phyloP scores from a whole-genome alignment of 192 early-diverging fungal species.

The Linnemannia hyalina region DNA sequence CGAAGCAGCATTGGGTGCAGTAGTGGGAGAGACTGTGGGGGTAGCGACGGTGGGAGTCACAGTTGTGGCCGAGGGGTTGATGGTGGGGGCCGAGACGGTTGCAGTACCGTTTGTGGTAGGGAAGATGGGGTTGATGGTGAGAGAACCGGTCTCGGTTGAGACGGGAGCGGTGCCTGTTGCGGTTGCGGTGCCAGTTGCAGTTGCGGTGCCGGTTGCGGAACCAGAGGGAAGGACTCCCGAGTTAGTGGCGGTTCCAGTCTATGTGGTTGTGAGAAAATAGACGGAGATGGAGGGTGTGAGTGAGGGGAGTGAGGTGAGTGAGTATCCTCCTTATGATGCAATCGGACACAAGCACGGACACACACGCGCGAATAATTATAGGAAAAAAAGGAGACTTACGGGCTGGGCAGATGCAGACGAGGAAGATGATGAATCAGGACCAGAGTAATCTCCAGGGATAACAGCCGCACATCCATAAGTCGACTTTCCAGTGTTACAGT shows the following conservation, averaged over 20 bases:
- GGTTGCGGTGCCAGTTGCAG: neutral
- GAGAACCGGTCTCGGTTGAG: neutral
- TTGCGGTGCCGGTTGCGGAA: neutral
- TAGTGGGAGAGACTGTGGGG: neutral
- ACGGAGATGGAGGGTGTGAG: neutral
- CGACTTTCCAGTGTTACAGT: slow-evolving; percentile 61
- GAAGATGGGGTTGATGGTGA: neutral
- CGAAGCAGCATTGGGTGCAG: slow-evolving; percentile 7
- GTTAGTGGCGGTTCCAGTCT: neutral
- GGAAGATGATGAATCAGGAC: slow-evolving; percentile 1
- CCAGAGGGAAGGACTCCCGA: neutral
- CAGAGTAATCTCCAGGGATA: slow-evolving; percentile 63
- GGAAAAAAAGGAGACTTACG: neutral
- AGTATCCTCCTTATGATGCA: neutral
- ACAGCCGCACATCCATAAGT: slow-evolving; percentile 58
- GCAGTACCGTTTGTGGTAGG: neutral
- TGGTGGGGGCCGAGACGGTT: neutral
- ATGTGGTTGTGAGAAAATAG: neutral
- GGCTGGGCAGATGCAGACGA: neutral
- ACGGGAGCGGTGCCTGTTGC: neutral
- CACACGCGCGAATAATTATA: neutral
- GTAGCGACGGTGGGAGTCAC: neutral
- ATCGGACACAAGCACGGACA: neutral
- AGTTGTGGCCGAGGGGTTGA: neutral
- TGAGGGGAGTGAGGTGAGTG: neutral